Percentiles rank a stretch among this genome's conserved stretches.
Conservation (phyloP, 345 rosid genomes). For the Hibiscus syriacus region DNA sequence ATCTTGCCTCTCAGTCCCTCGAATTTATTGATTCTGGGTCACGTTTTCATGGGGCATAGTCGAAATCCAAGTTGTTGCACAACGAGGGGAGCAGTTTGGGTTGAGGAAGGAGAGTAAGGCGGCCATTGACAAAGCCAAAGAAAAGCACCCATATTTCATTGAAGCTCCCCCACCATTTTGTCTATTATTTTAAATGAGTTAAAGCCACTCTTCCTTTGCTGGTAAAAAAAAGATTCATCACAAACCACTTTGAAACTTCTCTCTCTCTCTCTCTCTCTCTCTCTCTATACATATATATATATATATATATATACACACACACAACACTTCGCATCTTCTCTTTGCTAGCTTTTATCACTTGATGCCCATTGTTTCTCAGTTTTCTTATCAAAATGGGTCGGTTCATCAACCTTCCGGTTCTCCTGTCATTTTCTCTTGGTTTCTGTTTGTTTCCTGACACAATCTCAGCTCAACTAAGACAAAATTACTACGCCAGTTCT, state of each 20-base stretch:
- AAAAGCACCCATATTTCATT: too few relatives aligned
- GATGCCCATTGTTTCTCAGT: background rate
- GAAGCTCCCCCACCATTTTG: too few relatives aligned
- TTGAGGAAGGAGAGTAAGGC: background rate
- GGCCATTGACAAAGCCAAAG: background rate
- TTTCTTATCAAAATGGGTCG: slow-evolving; percentile 15
- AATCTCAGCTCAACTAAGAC: slow-evolving; percentile 5
- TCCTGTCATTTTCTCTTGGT: slow-evolving; percentile 32
- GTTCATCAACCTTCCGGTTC: slow-evolving; percentile 14
- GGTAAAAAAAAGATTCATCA: too few relatives aligned
- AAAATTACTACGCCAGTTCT: background rate
- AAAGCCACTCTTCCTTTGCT: too few relatives aligned
- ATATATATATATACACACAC: too few relatives aligned
- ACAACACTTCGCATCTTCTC: background rate
- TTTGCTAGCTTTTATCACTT: too few relatives aligned
- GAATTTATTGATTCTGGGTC: too few relatives aligned
- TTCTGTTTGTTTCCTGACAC: slow-evolving; percentile 33
- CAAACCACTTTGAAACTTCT: too few relatives aligned
- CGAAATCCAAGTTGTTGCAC: background rate
- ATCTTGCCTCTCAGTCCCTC: too few relatives aligned
- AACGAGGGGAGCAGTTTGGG: background rate
- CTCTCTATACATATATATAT: too few relatives aligned
- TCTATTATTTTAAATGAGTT: too few relatives aligned
- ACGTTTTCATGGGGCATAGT: background rate
- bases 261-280: background rate